Conservation (phyloP, 2,329 filamentous ascomycete species). For the Clarireedia monteithiana region DNA sequence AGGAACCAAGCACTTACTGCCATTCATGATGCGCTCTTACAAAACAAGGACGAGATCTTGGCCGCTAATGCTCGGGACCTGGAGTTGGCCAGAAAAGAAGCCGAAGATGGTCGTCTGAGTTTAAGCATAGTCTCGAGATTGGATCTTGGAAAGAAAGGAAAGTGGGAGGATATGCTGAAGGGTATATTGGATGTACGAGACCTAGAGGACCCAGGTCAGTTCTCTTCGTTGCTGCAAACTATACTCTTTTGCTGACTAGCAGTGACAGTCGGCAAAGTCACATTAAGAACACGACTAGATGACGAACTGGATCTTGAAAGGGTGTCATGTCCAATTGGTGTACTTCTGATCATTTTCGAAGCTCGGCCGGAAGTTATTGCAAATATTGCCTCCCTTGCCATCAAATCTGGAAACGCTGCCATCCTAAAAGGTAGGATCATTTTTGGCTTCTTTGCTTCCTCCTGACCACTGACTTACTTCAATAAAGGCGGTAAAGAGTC, state of each 20-base stretch:
- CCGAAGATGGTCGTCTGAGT: constrained; percentile 67
- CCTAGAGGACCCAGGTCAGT: constrained; percentile 73
- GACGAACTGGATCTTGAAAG: constrained; percentile 79
- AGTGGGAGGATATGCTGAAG: constrained; percentile 96
- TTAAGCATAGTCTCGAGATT: constrained; percentile 80
- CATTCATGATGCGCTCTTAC: constrained; percentile 69
- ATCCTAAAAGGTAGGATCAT: constrained; percentile 74
- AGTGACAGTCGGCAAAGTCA: constrained; percentile 67
- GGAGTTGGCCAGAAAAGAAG: constrained; percentile 63
- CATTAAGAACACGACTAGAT: constrained; percentile 77
- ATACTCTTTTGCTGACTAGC: constrained; percentile 3
- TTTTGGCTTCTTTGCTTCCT: background rate
- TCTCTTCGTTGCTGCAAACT: background rate
- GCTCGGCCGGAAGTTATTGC: constrained; percentile 96
- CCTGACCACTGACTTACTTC: background rate
- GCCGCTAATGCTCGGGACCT: constrained; percentile 82
- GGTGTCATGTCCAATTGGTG: constrained; percentile 89
- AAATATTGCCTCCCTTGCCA: constrained; percentile 90
- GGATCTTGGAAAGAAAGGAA: constrained; percentile 77
- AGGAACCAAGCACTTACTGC: constrained; percentile 80
- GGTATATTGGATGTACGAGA: constrained; percentile 83
- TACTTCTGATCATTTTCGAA: constrained; percentile 98
- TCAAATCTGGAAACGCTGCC: constrained; percentile 95
- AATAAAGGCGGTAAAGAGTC: constrained; percentile 81
- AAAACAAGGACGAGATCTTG: constrained; percentile 67